Evolutionary conservation across 345 rosid species (phyloP), one percentile per base, ranked within the genome.

Genomic region (Rhizophora apiculata): DNA sequence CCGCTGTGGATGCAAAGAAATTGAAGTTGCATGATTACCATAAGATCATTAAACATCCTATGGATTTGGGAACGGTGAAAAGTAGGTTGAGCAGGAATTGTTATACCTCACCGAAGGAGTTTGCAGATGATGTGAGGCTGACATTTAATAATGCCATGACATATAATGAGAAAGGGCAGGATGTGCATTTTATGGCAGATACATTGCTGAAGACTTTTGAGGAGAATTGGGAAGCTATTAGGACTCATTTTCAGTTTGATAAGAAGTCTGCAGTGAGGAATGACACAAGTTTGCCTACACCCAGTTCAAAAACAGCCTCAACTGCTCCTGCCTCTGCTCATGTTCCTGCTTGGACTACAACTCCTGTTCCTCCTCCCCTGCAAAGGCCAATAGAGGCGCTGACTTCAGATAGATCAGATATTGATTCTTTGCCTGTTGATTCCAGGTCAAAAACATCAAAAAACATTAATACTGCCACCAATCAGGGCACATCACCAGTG

Each of bases 41-140:
- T 57, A 80, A 70, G 5, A 89, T 91, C 52, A 73, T 94, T 64
- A 86, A 86, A 81, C 87, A 82, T 64, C 98, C 96, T 0, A 94
- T 94, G 98, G 98, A 94, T 88, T 84, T 94, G 74, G 97, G 97
- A 18, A 87, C 96, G 0, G 93, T 94, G 72, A 87, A 85, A 81
- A 78, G 65, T 74, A 86, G 81, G 81, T 75, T 89, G 87, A 80
- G 75, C 65, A 84, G 85, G 69, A 85, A 80, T 55, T 76, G 65
- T 85, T 94, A 91, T 65, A 82, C 85, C 75, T 85, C 93, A 0
- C 85, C 97, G 0, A 71, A 62, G 81, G 93, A 85, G 65, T 91
- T 94, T 79, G 94, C 91, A 2, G 88, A 89, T 63, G 98, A 94
- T 65, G 91, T 94, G 70, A 88, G 89, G 67, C 86, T 91, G 63